phyloP scores from a whole-genome alignment of 1,284 basidiomycete genomes.

The Chiua sp. region DNA sequence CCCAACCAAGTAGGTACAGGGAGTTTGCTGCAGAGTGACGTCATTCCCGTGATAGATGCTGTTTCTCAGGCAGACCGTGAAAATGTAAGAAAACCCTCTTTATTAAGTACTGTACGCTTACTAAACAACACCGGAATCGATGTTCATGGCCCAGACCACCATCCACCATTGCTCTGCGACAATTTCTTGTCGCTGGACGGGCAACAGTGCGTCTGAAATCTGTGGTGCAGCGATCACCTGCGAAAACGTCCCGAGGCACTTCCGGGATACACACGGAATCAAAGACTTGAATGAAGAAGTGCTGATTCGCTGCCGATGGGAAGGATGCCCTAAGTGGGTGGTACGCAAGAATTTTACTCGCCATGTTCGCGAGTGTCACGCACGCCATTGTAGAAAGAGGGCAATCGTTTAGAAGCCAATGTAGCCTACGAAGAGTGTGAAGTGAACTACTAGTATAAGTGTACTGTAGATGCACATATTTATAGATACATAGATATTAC shows the following conservation, averaged over 20 bases:
- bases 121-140: not conserved
- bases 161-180: not conserved
- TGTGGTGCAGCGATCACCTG: not conserved
- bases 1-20: too few relatives aligned
- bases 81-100: too few relatives aligned
- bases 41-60: too few relatives aligned
- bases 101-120: not conserved
- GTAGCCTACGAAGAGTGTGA: too few relatives aligned
- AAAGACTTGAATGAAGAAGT: fast-evolving
- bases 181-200: slow-evolving; percentile 1
- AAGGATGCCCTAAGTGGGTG: not conserved
- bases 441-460: too few relatives aligned
- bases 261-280: not conserved
- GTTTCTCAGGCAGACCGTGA: too few relatives aligned
- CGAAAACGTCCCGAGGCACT: not conserved
- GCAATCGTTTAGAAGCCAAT: too few relatives aligned
- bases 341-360: slow-evolving; percentile 7
- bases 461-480: too few relatives aligned
- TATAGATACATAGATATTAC: too few relatives aligned
- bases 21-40: too few relatives aligned
- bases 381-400: slow-evolving; percentile 8
- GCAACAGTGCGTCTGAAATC: fast-evolving
- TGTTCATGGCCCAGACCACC: not conserved
- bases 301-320: not conserved
- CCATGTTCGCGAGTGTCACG: slow-evolving; percentile 6